Base-by-base conservation (phyloP, 1,284 basidiomycete genomes). In the Clitocybe nebularis region DNA sequence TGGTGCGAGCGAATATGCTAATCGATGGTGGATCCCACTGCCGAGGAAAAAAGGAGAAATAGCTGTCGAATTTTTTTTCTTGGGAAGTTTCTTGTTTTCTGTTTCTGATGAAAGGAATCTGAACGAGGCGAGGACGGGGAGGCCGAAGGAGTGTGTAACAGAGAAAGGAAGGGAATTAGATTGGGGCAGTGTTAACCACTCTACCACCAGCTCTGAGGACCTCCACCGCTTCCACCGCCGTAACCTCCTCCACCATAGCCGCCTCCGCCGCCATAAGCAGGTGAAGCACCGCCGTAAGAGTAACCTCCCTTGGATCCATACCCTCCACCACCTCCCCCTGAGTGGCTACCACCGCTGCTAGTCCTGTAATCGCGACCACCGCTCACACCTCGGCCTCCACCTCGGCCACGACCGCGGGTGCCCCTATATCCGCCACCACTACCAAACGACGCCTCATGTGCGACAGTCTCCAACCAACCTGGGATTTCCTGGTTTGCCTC, bases 401-500 rank as follows among this genome's bases (percentile, higher is more conserved):
- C 64, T 34, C 63, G 58, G 23, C 72, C 62, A 25, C 59, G 49
- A 9, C 66, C 60, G 11, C 66, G 60, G 6, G 66, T 57, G 13
- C 71, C 65, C 29, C 73, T 36, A 17, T 48, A 63, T 6, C 67
- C 64, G 16, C 74, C 62, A 32, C 77, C 72, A 21, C 85, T 72
- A 13, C 84, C 82, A 59, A 87, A 93, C 39, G 84, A 75, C 33
- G 81, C 74, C 70, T 98, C 94, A 45, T 85, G 79, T 3, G 86
- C 84, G 42, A 96, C 84, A 17, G 83, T 82, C 61, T 93, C 89
- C 43, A 98, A 75, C 93, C 94, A 99, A n/a, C 63, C 51, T 3
- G 94, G 94, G 41, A 93, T 85, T 48, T 96, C 93, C 67, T 99
- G 96, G 67, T 99, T 95, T 35, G 95, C 95, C 68, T 98, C 95